A percentile compares a stretch with the other conserved stretches of the same genome.
These are phyloP conservation scores for Rhizopogon sp. DNA, from an alignment of 768 basidiomycete genomes.

Conservation along the genomic window DNA sequence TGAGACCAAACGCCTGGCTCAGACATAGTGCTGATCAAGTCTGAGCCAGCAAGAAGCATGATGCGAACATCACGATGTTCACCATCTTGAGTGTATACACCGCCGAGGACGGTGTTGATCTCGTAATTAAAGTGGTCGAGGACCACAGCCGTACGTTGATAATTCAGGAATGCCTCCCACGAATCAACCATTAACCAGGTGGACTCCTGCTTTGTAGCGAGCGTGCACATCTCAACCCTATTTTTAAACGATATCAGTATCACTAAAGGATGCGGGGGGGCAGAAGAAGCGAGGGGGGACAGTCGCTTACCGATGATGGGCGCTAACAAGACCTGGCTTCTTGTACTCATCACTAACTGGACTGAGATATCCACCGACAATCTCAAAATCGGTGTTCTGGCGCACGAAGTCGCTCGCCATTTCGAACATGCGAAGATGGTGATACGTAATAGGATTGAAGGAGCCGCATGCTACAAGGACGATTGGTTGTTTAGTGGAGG, in stretches of 20 bases:
- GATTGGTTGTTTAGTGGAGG: constrained; percentile 73
- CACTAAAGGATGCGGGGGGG: not conserved
- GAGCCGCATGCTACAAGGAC: constrained; percentile 97
- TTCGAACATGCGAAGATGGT: constrained; percentile 98
- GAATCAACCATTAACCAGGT: constrained; percentile 97
- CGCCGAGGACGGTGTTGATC: constrained; percentile 83
- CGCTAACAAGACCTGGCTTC: constrained; percentile 90
- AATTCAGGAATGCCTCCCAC: constrained; percentile 95
- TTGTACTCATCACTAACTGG: constrained; percentile 96
- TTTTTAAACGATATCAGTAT: constrained; percentile 14
- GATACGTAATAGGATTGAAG: constrained; percentile 97
- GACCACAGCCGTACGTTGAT: constrained; percentile 95
- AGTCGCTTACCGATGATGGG: constrained; percentile 74
- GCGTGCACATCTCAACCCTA: constrained; percentile 83
- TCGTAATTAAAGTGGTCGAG: constrained; percentile 96
- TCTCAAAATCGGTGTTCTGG: constrained; percentile 89
- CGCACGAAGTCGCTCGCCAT: constrained; percentile 98
- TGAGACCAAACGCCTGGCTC: constrained; percentile 98
- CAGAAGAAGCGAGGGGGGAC: not conserved
- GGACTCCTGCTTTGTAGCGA: constrained; percentile 86
- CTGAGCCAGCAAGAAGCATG: constrained; percentile 96
- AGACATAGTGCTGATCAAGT: constrained; percentile 96
- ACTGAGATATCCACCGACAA: constrained; percentile 93
- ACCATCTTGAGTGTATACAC: constrained; percentile 68
- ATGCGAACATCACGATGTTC: constrained; percentile 73